Conservation (phyloP, 352 stramenopile species). For the Aphanomyces euteiches region DNA sequence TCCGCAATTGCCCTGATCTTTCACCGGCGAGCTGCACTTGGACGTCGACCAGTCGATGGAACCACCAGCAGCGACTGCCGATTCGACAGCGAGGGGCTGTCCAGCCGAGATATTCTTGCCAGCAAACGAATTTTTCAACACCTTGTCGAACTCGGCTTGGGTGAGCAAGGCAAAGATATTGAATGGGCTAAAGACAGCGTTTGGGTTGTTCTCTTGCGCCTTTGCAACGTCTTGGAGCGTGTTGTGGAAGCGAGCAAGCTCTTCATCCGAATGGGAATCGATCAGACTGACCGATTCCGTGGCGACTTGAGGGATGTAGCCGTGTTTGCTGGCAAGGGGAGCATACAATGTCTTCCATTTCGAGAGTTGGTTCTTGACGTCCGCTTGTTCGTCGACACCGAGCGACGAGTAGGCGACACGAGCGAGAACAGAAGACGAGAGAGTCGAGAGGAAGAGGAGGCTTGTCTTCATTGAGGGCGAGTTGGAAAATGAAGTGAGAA, state of each 20-base stretch:
- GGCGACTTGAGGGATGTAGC: neutral
- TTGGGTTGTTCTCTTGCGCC: conserved; percentile 8
- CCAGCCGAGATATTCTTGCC: neutral
- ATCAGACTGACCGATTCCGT: neutral
- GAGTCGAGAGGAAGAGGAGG: too few relatives aligned
- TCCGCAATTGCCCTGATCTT: conserved; percentile 91
- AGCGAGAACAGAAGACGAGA: too few relatives aligned
- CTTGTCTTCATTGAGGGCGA: too few relatives aligned
- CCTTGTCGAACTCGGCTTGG: conserved; percentile 5
- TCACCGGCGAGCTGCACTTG: conserved; percentile 57
- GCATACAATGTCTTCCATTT: conserved; percentile 13
- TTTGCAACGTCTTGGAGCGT: conserved; percentile 12
- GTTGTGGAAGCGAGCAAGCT: conserved; percentile 1
- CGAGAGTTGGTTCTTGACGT: neutral
- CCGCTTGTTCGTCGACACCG: neutral
- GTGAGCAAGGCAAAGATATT: conserved; percentile 29
- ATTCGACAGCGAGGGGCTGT: neutral
- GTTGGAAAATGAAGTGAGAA: too few relatives aligned
- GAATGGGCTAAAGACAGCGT: conserved; percentile 20
- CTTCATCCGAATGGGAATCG: conserved; percentile 12
- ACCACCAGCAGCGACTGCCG: neutral
- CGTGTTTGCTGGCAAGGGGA: neutral
- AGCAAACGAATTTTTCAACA: conserved; percentile 2
- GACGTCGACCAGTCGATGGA: conserved; percentile 32
- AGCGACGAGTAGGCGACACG: neutral